Evolutionary conservation across 2,329 filamentous ascomycete genomes (phyloP), one percentile per base, ranked within the genome.

Genomic region (Zalaria sp.): DNA sequence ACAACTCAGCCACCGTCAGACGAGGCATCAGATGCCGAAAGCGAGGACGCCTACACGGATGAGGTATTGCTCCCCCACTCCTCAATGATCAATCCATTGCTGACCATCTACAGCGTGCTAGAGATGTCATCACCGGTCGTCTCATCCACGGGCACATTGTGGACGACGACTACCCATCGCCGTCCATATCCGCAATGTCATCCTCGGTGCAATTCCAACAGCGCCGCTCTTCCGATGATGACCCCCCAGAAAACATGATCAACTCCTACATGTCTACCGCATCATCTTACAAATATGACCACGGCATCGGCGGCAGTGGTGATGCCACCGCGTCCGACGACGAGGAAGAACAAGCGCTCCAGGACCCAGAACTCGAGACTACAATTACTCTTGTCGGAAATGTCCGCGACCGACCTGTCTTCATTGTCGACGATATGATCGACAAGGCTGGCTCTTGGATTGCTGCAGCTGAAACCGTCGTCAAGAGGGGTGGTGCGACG

Each of bases 371-470:
- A 46, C 71, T 89, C 25, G 91, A 98, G 65, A 87, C 88, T 56
- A 94, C 89, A 68, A 93, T 98, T 53, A 98, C 91, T 0, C 71
- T 98, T n/a, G 91, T 98, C 9, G 91, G 91, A 46, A 85, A 96
- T 54, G 91, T 98, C 46, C 82, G 79, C 56, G 79, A 85, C 57
- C 78, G 85, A 44, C 81, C 85, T 0, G 91, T 96, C 41, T 82
- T 98, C 58, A 87, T 98, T 46, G 83, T 98, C 39, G 91, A 98
- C 59, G 91, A 98, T 60, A 96, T 98, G 83, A 95, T 98, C 56
- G 91, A 98, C 66, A 95, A 94, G 66, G 80, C 87, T 6, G 85
- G 83, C 9, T 94, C 86, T 5, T 98, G 91, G 91, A 93, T 98
- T 51, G 89, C 89, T 4, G 91, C 91, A 5, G 91, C 91, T 8